Evolutionary conservation across 1,284 basidiomycete species (phyloP), one percentile per base, ranked within the genome.

Genomic region (Polyporus tsugae): DNA sequence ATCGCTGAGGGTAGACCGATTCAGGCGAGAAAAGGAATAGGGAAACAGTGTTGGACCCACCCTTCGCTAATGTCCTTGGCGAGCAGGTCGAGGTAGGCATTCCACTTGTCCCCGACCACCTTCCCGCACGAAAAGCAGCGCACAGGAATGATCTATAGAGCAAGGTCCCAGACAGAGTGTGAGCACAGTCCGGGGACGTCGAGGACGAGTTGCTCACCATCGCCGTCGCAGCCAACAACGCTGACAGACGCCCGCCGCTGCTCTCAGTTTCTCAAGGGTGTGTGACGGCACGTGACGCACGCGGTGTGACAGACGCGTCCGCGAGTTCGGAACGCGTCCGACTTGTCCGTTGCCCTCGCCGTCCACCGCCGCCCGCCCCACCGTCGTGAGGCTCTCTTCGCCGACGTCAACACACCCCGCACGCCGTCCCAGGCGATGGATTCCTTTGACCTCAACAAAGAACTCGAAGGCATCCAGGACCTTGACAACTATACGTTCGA

Each of bases 61-160:
- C 96, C 95, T 85, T 98, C 96, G 72, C 87, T 90, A 78, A 89
- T 87, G 72, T 94, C 95, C 65, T 89, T 87, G 49, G 91, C 87
- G 68, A 97, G 83, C 39, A 96, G 82, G 75, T 92, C 89, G 60
- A 97, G 83, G 80, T 96, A 97, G 36, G 87, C 86, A 71, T 90
- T 92, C 95, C 96, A 97, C 74, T 97, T 94, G 84, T 97, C 95
- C 64, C 95, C 95, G 59, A 97, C 90, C 70, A 97, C 95, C 81
- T 97, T 97, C 58, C 95, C 95, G 76, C 95, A 97, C 38, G 95
- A 95, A 79, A 97, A 97, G 74, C 94, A 96, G 63, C 93, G 88
- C 5, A 95, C 91, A 65, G 94, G 93, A 70, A 95, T 95, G 69
- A 95, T 95, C 94, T 94, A 11, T 4, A 29, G 11, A 22, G 22